Base-by-base conservation (phyloP, 495 filamentous ascomycete species). In the Lentithecium fluviatile region DNA sequence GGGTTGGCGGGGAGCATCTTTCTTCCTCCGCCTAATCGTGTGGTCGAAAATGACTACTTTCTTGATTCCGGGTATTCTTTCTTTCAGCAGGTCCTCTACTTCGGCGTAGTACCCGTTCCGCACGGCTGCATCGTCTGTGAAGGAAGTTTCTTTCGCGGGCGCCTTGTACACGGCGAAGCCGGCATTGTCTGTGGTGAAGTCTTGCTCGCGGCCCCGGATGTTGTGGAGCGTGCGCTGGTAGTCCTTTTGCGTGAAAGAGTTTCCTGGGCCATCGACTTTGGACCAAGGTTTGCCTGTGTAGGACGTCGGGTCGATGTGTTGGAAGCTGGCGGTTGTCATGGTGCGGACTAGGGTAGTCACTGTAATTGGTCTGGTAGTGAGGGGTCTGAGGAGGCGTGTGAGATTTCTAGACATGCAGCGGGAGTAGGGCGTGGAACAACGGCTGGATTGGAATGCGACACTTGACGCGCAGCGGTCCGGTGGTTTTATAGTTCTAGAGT, bases 1-100 rank as follows among this genome's bases (percentile, higher is more conserved):
- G 1, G 73, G 73, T 43, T 74, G 71, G n/a, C 73, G 66, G 8
- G 73, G 70, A 7, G 71, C 56, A 36, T 71, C 67, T 24, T 67
- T 68, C 1, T 51, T 34, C 11, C 73, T 52, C 1, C 73, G 58
- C 7, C 73, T 63, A 38, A 75, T 75, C 11, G 73, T 75, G 57
- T 75, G 73, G 65, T 75, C 73, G 53, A 75, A 75, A 48, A 73
- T 71, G 13, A 71, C 61, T 25, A 75, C 69, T 56, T 75, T 75
- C 48, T 71, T 72, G 25, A 73, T 50, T 21, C 69, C 66, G 3
- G 63, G 58, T 1, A 69, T 49, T 17, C 52, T 56, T 42, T 70
- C 37, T 8, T 64, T 58, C 1, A 75, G 51, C 21, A 74, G 67
- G 0, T 38, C 19, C 42, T 73, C 71, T 38, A 74, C 70, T 52